Conservation (phyloP, 2,329 filamentous ascomycete genomes). For the Cladorrhinum sp. region DNA sequence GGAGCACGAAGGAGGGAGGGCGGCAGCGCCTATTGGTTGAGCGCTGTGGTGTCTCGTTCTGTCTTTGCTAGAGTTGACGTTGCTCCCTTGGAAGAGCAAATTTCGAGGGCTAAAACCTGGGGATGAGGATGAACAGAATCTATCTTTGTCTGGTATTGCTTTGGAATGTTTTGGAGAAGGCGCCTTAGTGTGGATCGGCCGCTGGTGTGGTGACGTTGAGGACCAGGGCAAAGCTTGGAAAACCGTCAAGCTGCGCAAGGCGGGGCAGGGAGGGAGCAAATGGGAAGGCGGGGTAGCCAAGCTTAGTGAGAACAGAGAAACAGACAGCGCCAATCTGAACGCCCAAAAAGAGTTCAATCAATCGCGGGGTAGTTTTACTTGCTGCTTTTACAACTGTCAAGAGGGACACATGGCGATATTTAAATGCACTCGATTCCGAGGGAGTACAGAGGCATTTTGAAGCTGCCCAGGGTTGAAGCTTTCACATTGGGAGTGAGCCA, state of each 20-base stretch:
- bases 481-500: conserved; percentile 1
- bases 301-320: too few species aligned
- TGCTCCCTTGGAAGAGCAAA: neutral
- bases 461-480: neutral
- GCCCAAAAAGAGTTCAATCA: neutral
- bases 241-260: conserved; percentile 5
- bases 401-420: neutral
- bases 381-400: neutral
- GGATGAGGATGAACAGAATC: neutral
- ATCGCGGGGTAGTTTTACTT: neutral
- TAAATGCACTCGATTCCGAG: neutral
- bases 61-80: neutral
- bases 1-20: too few species aligned
- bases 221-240: conserved; percentile 10
- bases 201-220: conserved; percentile 8
- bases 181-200: conserved; percentile 1
- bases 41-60: too few species aligned
- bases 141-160: neutral
- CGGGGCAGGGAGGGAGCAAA: conserved; percentile 3
- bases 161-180: conserved; percentile 1
- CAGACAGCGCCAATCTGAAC: neutral
- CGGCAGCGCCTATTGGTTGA: too few species aligned
- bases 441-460: neutral
- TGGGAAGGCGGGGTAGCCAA: neutral
- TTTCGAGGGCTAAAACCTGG: neutral